Conservation (phyloP, 768 basidiomycete species). For the Dictyophora rubrovolvata region DNA sequence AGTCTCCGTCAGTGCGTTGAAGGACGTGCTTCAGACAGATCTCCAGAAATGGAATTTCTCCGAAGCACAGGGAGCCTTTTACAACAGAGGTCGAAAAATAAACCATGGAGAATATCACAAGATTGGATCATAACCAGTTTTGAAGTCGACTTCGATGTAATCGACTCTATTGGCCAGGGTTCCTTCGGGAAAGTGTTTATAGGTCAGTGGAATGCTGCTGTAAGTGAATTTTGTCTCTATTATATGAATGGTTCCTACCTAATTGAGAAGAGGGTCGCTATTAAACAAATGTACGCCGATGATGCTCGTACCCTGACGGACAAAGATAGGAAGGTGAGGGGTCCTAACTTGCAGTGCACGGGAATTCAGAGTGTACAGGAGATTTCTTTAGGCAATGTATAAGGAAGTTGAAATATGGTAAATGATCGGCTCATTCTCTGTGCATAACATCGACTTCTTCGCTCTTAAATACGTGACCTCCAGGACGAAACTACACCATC, state of each 20-base stretch:
- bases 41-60: no score
- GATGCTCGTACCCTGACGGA: conserved; percentile 9
- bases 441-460: no score
- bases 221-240: background rate
- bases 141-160: conserved; percentile 11
- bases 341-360: background rate
- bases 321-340: conserved; percentile 9
- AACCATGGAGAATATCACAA: no score
- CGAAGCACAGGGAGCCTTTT: no score
- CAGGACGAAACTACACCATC: conserved; percentile 7
- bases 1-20: no score
- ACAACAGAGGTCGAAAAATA: no score
- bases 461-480: no score
- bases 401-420: no score
- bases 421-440: no score
- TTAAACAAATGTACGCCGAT: conserved; percentile 13
- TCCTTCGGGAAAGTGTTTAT: conserved; percentile 13
- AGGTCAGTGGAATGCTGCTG: conserved; percentile 6
- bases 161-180: conserved; percentile 10
- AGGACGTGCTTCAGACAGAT: no score
- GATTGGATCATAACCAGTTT: conserved; percentile 8
- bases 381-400: no score
- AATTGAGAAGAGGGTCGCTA: conserved; percentile 7
- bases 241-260: background rate
- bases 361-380: no score